Conservation (phyloP, 768 basidiomycete genomes). For the Rhizopogon vesiculosus region DNA sequence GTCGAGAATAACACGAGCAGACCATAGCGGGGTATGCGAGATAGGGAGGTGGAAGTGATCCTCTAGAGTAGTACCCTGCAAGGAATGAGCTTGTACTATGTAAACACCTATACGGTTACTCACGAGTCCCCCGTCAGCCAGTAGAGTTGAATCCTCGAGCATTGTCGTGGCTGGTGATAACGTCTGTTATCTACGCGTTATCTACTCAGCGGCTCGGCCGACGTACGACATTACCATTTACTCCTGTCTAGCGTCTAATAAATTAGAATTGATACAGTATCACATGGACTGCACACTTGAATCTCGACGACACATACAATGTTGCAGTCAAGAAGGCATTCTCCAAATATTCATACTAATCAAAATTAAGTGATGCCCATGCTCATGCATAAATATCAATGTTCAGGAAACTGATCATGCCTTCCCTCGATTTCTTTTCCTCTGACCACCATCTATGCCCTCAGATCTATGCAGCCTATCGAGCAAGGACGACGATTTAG, state of each 20-base stretch:
- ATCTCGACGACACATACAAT: no score
- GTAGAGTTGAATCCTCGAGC: neutral
- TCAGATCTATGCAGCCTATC: slow-evolving; percentile 27
- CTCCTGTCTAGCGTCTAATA: no score
- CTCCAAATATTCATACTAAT: neutral
- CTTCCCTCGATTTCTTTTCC: slow-evolving; percentile 21
- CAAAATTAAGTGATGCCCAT: neutral
- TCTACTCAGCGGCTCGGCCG: no score
- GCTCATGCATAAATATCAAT: neutral
- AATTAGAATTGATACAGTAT: no score
- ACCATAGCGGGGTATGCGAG: slow-evolving; percentile 63
- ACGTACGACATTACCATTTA: no score
- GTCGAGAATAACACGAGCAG: slow-evolving; percentile 52
- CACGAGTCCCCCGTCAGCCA: slow-evolving; percentile 46
- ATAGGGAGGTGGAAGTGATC: slow-evolving; percentile 42
- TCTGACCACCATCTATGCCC: slow-evolving; percentile 14
- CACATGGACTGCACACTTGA: no score
- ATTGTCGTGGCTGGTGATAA: neutral
- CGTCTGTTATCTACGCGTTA: no score
- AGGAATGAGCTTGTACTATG: neutral
- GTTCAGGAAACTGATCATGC: neutral
- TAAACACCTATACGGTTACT: slow-evolving; percentile 3
- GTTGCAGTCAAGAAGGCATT: no score
- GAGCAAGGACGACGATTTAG: slow-evolving; percentile 25
- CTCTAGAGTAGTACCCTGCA: slow-evolving; percentile 62